Evolutionary conservation across 2,329 filamentous ascomycete genomes (phyloP), one percentile per base, ranked within the genome.

Genomic region (Fusarium musae): DNA sequence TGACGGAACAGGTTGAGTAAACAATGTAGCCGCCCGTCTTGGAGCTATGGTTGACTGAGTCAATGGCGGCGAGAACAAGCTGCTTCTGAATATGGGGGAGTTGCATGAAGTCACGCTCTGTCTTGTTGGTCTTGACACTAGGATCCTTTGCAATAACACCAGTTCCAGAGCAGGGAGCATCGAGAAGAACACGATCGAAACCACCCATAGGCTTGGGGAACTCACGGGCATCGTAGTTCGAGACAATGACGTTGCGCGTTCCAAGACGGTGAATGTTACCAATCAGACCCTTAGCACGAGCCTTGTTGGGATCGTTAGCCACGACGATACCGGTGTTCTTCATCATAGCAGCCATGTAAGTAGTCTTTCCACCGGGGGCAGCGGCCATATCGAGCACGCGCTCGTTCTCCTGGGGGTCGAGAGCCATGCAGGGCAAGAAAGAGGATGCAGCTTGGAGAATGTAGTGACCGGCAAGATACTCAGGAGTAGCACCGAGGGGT

Each of bases 91-190:
- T 89, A 83, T 99, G 96, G 0, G 96, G 95, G 59, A 99, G 90
- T 79, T 93, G 91, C 82, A 98, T 90, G 86, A 99, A 99, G 83
- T 99, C 96, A 74, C 92, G 92, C 81, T 97, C 94, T 16, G 93
- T 97, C 87, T 98, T 98, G 87, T 98, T 98, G 30, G 96, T 98
- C 88, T 99, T 99, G 77, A 99, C 95, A 74, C 93, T 94, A 37
- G 96, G 90, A 83, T 99, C 96, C 86, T 99, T 99, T 72, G 95
- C 93, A 75, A 99, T 99, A 79, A 99, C 96, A 78, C 96, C 96
- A 2, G 96, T 99, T 76, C 96, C 96, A 6, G 95, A 97, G 85
- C 96, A 98, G 9, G 96, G 96, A 2, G 95, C 95, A 84, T 99
- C 95, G 66, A 98, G 93, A 50, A 98, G 85, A 10, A 99, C 94